phyloP scores from a whole-genome alignment of 345 rosid genomes.

The Trapa bicornis region DNA sequence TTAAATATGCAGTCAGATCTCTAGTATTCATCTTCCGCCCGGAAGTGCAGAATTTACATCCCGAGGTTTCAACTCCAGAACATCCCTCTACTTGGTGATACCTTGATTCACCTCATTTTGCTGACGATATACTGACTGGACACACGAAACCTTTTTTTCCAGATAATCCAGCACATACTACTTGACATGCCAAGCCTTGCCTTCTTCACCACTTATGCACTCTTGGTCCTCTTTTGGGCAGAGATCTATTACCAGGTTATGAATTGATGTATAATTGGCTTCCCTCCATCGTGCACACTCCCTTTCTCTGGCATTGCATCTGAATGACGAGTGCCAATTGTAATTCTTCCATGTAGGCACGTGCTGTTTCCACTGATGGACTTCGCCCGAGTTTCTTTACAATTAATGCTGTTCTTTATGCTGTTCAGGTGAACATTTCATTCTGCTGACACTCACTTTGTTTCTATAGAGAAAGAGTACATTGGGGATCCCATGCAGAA shows the following conservation, averaged over 20 bases:
- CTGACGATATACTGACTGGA: neutral
- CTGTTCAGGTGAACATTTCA: conserved; percentile 50
- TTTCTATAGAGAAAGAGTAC: neutral
- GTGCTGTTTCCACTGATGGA: conserved; percentile 75
- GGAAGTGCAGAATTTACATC: conserved; percentile 44
- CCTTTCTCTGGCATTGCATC: neutral
- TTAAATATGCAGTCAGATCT: conserved; percentile 45
- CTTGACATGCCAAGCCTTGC: conserved; percentile 85
- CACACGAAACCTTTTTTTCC: conserved; percentile 3
- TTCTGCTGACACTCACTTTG: neutral
- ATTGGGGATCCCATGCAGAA: neutral
- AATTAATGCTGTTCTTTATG: conserved; percentile 60
- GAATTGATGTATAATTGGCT: neutral
- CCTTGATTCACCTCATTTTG: neutral
- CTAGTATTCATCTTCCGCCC: conserved; percentile 60
- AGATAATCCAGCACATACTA: conserved; percentile 66
- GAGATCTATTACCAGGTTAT: conserved; percentile 87
- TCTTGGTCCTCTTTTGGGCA: conserved; percentile 89
- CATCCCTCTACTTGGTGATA: neutral
- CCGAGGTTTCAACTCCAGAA: conserved; percentile 26
- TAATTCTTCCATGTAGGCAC: conserved; percentile 40
- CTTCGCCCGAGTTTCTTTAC: conserved; percentile 71
- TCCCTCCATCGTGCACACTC: no score
- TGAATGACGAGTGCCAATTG: conserved; percentile 1
- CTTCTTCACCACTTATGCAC: conserved; percentile 85